These are phyloP conservation scores for Poa annua DNA, from an alignment of 176 grass and related monocot species.

Conservation along the genomic window DNA sequence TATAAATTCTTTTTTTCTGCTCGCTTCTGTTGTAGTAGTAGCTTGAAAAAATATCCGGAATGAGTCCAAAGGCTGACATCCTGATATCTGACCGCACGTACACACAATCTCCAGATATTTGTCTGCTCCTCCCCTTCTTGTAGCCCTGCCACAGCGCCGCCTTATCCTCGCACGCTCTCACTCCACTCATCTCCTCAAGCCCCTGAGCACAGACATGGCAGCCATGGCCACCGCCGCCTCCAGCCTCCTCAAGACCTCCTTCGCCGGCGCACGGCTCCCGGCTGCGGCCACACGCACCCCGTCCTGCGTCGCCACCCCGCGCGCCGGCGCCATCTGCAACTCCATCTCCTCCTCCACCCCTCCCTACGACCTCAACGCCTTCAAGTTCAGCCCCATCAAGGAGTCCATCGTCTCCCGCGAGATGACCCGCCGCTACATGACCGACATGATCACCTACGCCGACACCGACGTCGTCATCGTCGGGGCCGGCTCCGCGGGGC, in stretches of 20 bases:
- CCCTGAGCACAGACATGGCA: constrained; percentile 30
- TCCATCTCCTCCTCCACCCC: constrained; percentile 52
- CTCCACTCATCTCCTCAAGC: constrained; percentile 23
- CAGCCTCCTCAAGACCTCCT: constrained; percentile 51
- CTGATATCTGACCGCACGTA: constrained; percentile 18
- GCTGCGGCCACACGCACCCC: background rate
- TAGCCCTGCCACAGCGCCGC: background rate
- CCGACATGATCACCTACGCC: constrained; percentile 92
- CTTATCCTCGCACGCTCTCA: background rate
- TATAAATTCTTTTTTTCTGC: too few relatives aligned
- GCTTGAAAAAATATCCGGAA: constrained; percentile 8
- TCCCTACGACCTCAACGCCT: constrained; percentile 68
- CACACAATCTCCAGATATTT: constrained; percentile 27
- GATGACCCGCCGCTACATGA: constrained; percentile 97
- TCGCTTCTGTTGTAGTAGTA: too few relatives aligned
- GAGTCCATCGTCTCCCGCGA: constrained; percentile 87
- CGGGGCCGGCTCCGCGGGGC: constrained; percentile 85
- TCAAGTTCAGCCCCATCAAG: constrained; percentile 82
- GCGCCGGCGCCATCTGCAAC: constrained; percentile 33
- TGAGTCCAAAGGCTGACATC: constrained; percentile 28
- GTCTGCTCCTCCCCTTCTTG: constrained; percentile 40
- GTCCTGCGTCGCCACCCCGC: constrained; percentile 9
- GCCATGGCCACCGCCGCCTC: constrained; percentile 63
- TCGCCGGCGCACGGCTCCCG: constrained; percentile 41
- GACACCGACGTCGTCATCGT: constrained; percentile 94